Conservation (phyloP, 768 basidiomycete species). For the Psilocybe subaeruginosa region DNA sequence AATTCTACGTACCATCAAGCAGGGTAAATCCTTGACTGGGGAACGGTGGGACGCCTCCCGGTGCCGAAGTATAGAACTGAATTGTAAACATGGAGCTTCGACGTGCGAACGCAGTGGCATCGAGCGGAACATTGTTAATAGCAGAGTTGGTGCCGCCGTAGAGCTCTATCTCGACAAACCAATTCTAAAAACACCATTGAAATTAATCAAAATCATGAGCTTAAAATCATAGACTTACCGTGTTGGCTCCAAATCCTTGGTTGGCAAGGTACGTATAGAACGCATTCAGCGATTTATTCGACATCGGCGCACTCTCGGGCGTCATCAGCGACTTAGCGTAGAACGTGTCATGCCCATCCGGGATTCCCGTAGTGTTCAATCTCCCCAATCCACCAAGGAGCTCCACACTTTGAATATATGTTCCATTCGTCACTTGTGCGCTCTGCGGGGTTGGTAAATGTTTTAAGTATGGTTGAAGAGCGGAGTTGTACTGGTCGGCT, state of each 20-base stretch:
- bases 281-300: constrained; percentile 29
- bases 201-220: background rate
- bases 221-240: constrained; percentile 21
- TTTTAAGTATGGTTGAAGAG: constrained; percentile 32
- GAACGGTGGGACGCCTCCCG: constrained; percentile 39
- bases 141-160: constrained; percentile 50
- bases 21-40: constrained; percentile 47
- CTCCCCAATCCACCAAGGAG: constrained; percentile 25
- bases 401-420: constrained; percentile 34
- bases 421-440: constrained; percentile 14
- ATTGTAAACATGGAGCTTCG: constrained; percentile 47
- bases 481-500: constrained; percentile 23
- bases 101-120: constrained; percentile 49
- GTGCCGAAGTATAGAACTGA: constrained; percentile 52
- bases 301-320: constrained; percentile 34
- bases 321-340: constrained; percentile 44
- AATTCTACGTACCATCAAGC: constrained; percentile 36
- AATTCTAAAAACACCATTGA: constrained; percentile 13
- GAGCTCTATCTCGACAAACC: constrained; percentile 40
- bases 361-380: constrained; percentile 24
- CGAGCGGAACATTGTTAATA: constrained; percentile 40
- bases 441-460: constrained; percentile 25
- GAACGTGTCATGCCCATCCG: constrained; percentile 40
- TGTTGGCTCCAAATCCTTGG: constrained; percentile 35
- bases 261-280: constrained; percentile 42